phyloP scores from a whole-genome alignment of 2,329 filamentous ascomycete species.

The Xylariaceae sp. region DNA sequence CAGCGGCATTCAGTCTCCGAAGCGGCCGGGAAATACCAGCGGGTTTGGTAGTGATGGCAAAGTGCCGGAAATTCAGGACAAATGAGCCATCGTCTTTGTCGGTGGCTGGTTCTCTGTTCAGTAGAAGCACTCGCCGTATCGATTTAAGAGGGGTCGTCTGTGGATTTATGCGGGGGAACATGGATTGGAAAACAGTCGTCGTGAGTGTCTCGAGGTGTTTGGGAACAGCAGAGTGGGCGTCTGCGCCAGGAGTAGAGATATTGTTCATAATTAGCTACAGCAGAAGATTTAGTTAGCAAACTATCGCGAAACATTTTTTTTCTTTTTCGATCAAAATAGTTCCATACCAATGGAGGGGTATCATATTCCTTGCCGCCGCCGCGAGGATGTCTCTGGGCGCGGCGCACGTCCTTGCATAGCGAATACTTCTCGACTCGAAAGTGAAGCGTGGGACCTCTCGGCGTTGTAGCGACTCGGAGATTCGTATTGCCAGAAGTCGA shows the following conservation, averaged over 20 bases:
- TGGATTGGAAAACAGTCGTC: constrained; percentile 90
- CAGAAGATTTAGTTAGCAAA: neutral
- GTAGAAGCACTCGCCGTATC: constrained; percentile 83
- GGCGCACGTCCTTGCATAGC: constrained; percentile 82
- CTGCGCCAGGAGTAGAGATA: constrained; percentile 63
- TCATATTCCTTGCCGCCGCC: constrained; percentile 80
- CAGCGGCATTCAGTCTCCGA: constrained; percentile 76
- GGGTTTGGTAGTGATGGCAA: constrained; percentile 85
- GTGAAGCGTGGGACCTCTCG: constrained; percentile 85
- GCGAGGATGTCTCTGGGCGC: constrained; percentile 74
- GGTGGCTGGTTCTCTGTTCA: constrained; percentile 67
- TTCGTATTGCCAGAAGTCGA: constrained; percentile 90
- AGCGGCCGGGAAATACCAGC: constrained; percentile 81
- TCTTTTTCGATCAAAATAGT: neutral
- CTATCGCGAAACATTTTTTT: no score
- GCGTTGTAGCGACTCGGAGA: constrained; percentile 78
- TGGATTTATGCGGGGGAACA: constrained; percentile 93
- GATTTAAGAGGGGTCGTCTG: constrained; percentile 82
- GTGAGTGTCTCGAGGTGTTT: constrained; percentile 90
- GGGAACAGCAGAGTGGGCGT: constrained; percentile 65
- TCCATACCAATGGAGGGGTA: constrained; percentile 68
- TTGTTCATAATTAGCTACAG: constrained; percentile 92
- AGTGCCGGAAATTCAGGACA: constrained; percentile 83
- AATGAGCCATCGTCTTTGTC: constrained; percentile 62
- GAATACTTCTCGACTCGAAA: constrained; percentile 95